A percentile compares a stretch with the other conserved stretches of the same genome.
Evolutionary conservation across 345 rosid species (phyloP).

Genomic region (Lepidium aucheri): DNA sequence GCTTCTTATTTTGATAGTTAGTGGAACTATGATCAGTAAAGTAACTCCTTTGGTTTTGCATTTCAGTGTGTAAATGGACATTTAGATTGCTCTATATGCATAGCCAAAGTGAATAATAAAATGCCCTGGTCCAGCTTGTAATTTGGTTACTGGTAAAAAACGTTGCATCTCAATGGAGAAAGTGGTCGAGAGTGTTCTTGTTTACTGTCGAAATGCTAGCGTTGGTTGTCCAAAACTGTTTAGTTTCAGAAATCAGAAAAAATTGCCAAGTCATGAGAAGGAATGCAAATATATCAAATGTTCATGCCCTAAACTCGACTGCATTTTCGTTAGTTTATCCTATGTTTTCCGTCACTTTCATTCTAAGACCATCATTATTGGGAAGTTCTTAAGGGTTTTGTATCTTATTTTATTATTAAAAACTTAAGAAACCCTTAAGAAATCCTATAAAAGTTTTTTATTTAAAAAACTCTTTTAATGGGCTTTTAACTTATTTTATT

Average conservation of each 20-base stretch:
- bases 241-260: too few species aligned
- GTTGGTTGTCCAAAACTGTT: neutral
- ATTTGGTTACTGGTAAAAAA: neutral
- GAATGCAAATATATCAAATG: neutral
- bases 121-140: neutral
- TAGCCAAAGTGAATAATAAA: neutral
- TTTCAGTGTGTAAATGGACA: slow-evolving; percentile 1
- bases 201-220: neutral
- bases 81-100: neutral
- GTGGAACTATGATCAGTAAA: too few species aligned
- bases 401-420: too few species aligned
- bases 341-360: too few species aligned
- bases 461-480: too few species aligned
- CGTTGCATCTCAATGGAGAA: neutral
- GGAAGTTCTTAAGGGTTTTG: too few species aligned
- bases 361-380: too few species aligned
- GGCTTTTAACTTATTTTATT: too few species aligned
- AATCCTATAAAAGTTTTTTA: too few species aligned
- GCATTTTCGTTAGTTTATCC: neutral
- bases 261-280: neutral
- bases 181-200: neutral
- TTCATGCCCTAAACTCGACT: neutral
- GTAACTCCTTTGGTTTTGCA: too few species aligned
- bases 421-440: too few species aligned
- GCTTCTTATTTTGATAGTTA: too few species aligned